Base-by-base conservation (phyloP, 768 basidiomycete genomes). In the Boletus eberwhitei region DNA sequence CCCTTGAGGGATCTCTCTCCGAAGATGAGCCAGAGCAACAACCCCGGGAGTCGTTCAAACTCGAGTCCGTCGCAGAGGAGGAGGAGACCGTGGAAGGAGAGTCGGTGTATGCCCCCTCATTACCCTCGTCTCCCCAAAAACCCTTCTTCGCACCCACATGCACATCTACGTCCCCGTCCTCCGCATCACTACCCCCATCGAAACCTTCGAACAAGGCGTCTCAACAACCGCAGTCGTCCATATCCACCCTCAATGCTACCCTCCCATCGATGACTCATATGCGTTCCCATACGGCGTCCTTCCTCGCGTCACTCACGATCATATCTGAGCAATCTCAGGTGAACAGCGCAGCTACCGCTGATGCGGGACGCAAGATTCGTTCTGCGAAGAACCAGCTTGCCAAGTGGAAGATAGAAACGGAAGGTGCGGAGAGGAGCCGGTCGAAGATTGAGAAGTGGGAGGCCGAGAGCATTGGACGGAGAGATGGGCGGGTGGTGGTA, bases 241-340 rank as follows among this genome's bases (percentile, higher is more conserved):
- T 69, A 61, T 57, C 68, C 24, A 66, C 66, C 6, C 61, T 69
- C 43, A 64, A 42, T 31, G 29, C 45, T 24, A 56, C 85, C 0
- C 77, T 90, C 44, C 78, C 84, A 2, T 86, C 89, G 53, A 76
- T 94, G 46, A 75, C 82, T 3, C 79, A 88, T 59, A 75, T 93
- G 53, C 86, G 91, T 40, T 79, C 83, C 22, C 80, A 84, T 66
- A 94, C 92, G 0, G 69, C 84, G 9, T 87, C 89, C 9, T 81
- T 93, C 48, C 84, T 88, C 43, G 74, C 85, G 22, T 87, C 90
- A 12, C 79, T 95, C 42, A 80, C 85, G 3, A 81, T 84, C 34
- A 83, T 93, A 59, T 90, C 88, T 24, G 92, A 95, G 63, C 89
- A 93, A 55, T 88, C 90, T 14, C 92, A 95, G 67, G 90, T 93